A percentile compares a stretch with the other conserved stretches of the same genome.
Conservation (phyloP, 2,329 filamentous ascomycete genomes). For the Tricladium varicosporioides region DNA sequence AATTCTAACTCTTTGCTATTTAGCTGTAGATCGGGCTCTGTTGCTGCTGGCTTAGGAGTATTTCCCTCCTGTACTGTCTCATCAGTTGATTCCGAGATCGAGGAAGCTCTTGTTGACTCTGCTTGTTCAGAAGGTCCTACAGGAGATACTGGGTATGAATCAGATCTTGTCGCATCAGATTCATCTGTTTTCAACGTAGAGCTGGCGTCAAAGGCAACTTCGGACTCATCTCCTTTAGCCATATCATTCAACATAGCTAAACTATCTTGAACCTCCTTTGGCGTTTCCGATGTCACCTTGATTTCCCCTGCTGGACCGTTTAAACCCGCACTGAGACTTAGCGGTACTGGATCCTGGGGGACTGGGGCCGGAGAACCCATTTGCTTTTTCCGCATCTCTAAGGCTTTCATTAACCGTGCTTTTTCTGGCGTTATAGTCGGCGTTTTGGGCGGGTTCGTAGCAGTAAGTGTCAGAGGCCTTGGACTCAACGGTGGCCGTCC, state of each 20-base stretch:
- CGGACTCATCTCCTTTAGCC: conserved; percentile 48
- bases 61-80: conserved; percentile 48
- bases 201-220: conserved; percentile 48
- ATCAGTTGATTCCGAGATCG: conserved; percentile 61
- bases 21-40: not conserved
- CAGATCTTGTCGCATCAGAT: conserved; percentile 42
- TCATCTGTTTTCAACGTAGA: conserved; percentile 37
- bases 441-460: conserved; percentile 29
- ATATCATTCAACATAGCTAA: conserved; percentile 31
- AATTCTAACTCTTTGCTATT: not conserved
- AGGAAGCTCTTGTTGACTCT: conserved; percentile 62
- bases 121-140: conserved; percentile 53
- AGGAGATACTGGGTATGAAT: conserved; percentile 59
- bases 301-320: conserved; percentile 8
- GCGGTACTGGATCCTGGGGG: conserved; percentile 3
- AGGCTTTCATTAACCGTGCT: conserved; percentile 86
- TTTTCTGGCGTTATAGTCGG: conserved; percentile 81
- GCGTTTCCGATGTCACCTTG: conserved; percentile 12
- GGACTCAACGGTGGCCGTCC: conserved; percentile 35
- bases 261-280: conserved; percentile 26
- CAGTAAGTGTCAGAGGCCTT: conserved; percentile 22
- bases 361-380: conserved; percentile 39
- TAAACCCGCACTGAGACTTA: conserved; percentile 8
- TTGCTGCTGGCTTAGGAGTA: conserved; percentile 10
- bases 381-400: conserved; percentile 85